Evolutionary conservation across 495 filamentous ascomycete genomes (phyloP).

Genomic region (Trichoderma gamsii): DNA sequence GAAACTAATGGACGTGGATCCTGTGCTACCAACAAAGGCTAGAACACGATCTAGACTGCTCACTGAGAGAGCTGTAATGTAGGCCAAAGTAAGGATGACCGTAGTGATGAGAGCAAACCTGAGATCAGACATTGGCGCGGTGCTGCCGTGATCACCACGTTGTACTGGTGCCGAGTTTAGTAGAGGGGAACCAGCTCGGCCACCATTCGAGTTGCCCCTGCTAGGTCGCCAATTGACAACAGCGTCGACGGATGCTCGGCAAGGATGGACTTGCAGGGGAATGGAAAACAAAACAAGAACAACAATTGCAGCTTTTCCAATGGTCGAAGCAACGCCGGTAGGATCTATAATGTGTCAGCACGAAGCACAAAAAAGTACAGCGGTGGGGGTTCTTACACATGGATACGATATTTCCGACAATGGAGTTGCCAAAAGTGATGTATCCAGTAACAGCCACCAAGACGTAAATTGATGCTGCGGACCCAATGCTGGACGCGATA

Average conservation of each 20-base stretch:
- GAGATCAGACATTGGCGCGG: slow-evolving; percentile 64
- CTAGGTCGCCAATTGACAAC: slow-evolving; percentile 83
- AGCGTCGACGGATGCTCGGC: slow-evolving; percentile 86
- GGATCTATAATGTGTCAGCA: slow-evolving; percentile 44
- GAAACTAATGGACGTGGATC: slow-evolving; percentile 90
- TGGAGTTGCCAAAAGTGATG: slow-evolving; percentile 81
- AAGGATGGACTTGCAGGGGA: slow-evolving; percentile 91
- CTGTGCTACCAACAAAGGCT: slow-evolving; percentile 92
- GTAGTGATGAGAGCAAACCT: slow-evolving; percentile 89
- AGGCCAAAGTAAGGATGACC: slow-evolving; percentile 73
- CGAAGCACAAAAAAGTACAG: not conserved
- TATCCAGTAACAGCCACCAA: slow-evolving; percentile 93
- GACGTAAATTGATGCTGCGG: slow-evolving; percentile 72
- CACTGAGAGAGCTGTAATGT: slow-evolving; percentile 83
- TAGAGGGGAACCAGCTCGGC: slow-evolving; percentile 33
- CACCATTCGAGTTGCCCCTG: slow-evolving; percentile 24
- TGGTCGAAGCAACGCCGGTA: slow-evolving; percentile 74
- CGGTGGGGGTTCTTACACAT: slow-evolving; percentile 58
- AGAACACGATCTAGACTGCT: slow-evolving; percentile 82
- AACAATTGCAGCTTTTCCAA: slow-evolving; percentile 91
- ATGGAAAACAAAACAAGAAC: slow-evolving; percentile 96
- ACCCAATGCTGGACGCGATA: slow-evolving; percentile 74
- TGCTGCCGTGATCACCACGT: slow-evolving; percentile 39
- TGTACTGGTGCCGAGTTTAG: slow-evolving; percentile 20
- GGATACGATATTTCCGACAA: slow-evolving; percentile 83